A percentile compares a stretch with the other conserved stretches of the same genome.
phyloP scores from a whole-genome alignment of 2,329 filamentous ascomycete species.

The Gliomastix tumulicola region DNA sequence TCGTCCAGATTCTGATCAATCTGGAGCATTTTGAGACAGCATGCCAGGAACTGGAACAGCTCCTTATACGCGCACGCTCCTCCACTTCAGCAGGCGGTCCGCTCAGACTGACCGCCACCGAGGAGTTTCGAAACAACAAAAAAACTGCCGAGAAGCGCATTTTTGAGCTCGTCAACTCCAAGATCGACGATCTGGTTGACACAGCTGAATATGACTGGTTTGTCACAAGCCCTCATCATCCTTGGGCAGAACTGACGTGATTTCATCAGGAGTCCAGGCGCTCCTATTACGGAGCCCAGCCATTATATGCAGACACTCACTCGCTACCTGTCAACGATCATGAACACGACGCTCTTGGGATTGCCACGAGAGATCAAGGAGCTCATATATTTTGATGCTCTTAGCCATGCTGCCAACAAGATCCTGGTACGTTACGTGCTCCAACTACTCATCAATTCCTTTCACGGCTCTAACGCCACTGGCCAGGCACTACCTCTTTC shows the following conservation, averaged over 20 bases:
- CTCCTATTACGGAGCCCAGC: constrained; percentile 64
- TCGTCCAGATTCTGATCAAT: constrained; percentile 97
- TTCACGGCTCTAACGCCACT: neutral
- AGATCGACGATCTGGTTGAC: constrained; percentile 95
- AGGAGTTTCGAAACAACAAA: constrained; percentile 81
- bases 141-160: constrained; percentile 96
- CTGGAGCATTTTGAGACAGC: constrained; percentile 94
- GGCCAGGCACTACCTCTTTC: constrained; percentile 68
- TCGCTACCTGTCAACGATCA: constrained; percentile 88
- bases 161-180: constrained; percentile 96
- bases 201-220: constrained; percentile 94
- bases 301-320: constrained; percentile 96
- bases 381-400: constrained; percentile 93
- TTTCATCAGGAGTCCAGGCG: constrained; percentile 39
- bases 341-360: constrained; percentile 88
- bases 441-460: neutral
- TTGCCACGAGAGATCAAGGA: constrained; percentile 96
- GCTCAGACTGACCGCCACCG: constrained; percentile 73
- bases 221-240: neutral
- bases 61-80: constrained; percentile 78
- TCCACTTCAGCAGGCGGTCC: constrained; percentile 75
- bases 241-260: too few relatives aligned
- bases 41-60: constrained; percentile 79
- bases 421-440: constrained; percentile 54
- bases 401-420: constrained; percentile 82